Percentiles rank a stretch among this genome's conserved stretches.
Conservation (phyloP, 2,329 filamentous ascomycete genomes). For the Emmonsia crescens region DNA sequence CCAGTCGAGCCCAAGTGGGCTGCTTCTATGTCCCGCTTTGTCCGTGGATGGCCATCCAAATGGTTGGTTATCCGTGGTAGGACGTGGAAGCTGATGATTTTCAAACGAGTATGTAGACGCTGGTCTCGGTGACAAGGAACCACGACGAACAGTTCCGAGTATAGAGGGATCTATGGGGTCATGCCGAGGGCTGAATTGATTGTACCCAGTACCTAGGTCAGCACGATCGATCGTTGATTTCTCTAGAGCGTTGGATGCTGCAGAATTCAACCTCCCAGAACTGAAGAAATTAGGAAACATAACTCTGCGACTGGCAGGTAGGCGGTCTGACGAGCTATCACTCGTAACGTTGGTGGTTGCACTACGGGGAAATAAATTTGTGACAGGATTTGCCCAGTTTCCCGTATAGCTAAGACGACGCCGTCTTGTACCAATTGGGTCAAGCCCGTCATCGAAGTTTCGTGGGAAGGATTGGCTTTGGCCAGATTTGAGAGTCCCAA, state of each 20-base stretch:
- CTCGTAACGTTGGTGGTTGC: slow-evolving; percentile 34
- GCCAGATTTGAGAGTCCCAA: slow-evolving; percentile 48
- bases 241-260: slow-evolving; percentile 18
- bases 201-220: slow-evolving; percentile 31
- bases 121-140: slow-evolving; percentile 36
- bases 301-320: slow-evolving; percentile 26
- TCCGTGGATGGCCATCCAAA: slow-evolving; percentile 54
- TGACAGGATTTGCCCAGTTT: slow-evolving; percentile 43
- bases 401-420: slow-evolving; percentile 48
- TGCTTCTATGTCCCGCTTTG: slow-evolving; percentile 44
- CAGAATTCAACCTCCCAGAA: slow-evolving; percentile 27
- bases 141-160: slow-evolving; percentile 32
- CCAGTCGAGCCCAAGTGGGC: slow-evolving; percentile 45
- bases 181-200: slow-evolving; percentile 37
- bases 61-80: slow-evolving; percentile 66
- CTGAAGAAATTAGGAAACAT: slow-evolving; percentile 35
- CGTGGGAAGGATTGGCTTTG: slow-evolving; percentile 56
- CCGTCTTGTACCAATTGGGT: slow-evolving; percentile 39
- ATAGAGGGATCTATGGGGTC: slow-evolving; percentile 38
- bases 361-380: slow-evolving; percentile 34
- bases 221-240: slow-evolving; percentile 23
- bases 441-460: slow-evolving; percentile 41
- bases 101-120: slow-evolving; percentile 48
- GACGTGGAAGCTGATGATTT: slow-evolving; percentile 50
- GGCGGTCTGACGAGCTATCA: slow-evolving; percentile 29